A percentile compares a stretch with the other conserved stretches of the same genome.
phyloP scores from a whole-genome alignment of 2,329 filamentous ascomycete genomes.

The Knufia petricola region DNA sequence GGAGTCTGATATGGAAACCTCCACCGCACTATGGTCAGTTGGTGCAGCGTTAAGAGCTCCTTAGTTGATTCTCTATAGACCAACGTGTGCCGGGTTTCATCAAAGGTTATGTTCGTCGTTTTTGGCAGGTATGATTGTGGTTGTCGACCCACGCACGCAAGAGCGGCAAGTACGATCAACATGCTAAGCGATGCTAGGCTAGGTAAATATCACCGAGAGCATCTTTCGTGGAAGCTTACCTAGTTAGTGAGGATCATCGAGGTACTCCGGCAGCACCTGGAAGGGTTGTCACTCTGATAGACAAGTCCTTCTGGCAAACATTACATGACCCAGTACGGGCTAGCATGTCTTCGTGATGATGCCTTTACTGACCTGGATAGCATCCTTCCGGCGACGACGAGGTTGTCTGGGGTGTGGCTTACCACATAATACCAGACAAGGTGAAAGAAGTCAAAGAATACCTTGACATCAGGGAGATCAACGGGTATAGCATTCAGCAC shows the following conservation, averaged over 20 bases:
- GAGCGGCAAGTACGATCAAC: slow-evolving; percentile 10
- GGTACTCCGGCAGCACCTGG: slow-evolving; percentile 82
- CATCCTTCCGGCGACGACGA: slow-evolving; percentile 7
- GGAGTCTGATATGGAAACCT: slow-evolving; percentile 96
- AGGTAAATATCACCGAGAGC: slow-evolving; percentile 2
- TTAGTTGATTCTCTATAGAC: slow-evolving; percentile 45
- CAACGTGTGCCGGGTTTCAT: slow-evolving; percentile 80
- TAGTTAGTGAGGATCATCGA: slow-evolving; percentile 75
- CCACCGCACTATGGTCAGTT: slow-evolving; percentile 80
- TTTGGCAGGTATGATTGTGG: slow-evolving; percentile 75
- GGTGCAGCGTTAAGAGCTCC: background rate
- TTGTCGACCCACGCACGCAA: background rate
- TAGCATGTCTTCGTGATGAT: background rate
- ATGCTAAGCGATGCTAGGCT: slow-evolving; percentile 22
- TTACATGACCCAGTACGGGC: slow-evolving; percentile 52
- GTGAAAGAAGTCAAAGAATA: slow-evolving; percentile 78
- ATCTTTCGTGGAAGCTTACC: background rate
- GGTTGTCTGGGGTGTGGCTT: slow-evolving; percentile 82
- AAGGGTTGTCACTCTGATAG: slow-evolving; percentile 86
- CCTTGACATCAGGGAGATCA: slow-evolving; percentile 93
- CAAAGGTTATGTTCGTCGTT: slow-evolving; percentile 83
- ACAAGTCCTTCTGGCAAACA: slow-evolving; percentile 70
- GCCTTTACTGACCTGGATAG: slow-evolving; percentile 18
- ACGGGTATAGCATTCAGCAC: slow-evolving; percentile 91
- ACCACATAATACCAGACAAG: slow-evolving; percentile 64